These are phyloP conservation scores for Eucalyptus regnans DNA, from an alignment of 345 rosid species.

Conservation along the genomic window DNA sequence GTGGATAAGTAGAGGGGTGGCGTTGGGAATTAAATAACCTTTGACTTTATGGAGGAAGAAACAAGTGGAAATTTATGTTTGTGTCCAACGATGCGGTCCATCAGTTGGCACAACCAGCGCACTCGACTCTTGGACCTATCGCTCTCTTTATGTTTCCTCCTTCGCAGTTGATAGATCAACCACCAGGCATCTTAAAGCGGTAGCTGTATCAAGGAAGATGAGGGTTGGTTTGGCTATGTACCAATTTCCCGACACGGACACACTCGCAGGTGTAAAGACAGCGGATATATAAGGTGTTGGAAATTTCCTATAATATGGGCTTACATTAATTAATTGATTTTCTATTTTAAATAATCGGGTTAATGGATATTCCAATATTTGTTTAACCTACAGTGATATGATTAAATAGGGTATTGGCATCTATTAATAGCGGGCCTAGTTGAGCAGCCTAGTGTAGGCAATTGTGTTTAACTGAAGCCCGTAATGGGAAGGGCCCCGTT, in stretches of 20 bases:
- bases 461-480: too few relatives aligned
- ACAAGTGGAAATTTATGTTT: neutral
- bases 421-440: too few relatives aligned
- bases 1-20: neutral
- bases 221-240: neutral
- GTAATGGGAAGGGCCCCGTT: too few relatives aligned
- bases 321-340: too few relatives aligned
- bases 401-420: too few relatives aligned
- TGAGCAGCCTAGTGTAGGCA: too few relatives aligned
- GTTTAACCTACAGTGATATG: too few relatives aligned
- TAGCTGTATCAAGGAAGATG: neutral
- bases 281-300: neutral
- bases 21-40: neutral
- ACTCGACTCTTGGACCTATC: neutral
- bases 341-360: too few relatives aligned
- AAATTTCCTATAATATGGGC: too few relatives aligned
- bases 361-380: too few relatives aligned
- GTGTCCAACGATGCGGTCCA: neutral
- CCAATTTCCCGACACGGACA: neutral
- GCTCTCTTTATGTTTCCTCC: neutral
- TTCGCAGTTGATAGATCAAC: neutral
- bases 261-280: accelerated
- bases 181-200: neutral
- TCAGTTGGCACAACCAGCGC: neutral
- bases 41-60: neutral